A percentile compares a stretch with the other conserved stretches of the same genome.
These are phyloP conservation scores for Aspergillus ochraceus DNA, from an alignment of 2,329 filamentous ascomycete genomes.

Conservation along the genomic window DNA sequence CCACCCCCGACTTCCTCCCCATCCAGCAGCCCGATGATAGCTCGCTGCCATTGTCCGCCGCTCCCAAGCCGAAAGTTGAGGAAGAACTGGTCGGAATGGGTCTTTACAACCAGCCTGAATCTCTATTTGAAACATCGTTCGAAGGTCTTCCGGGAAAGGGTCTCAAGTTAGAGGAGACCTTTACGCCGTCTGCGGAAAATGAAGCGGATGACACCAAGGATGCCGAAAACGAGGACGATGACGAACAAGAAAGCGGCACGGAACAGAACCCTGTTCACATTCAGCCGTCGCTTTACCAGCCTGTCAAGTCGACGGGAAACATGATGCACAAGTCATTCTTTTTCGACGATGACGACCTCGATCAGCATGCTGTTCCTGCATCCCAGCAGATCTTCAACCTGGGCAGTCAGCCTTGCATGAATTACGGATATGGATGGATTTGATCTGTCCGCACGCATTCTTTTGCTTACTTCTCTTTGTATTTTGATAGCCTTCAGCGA, in stretches of 20 bases:
- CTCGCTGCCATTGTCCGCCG: conserved; percentile 36
- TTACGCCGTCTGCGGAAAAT: conserved; percentile 62
- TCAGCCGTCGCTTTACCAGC: conserved; percentile 16
- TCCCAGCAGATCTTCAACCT: conserved; percentile 29
- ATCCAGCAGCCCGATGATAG: conserved; percentile 33
- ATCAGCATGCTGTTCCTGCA: conserved; percentile 22
- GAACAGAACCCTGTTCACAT: conserved; percentile 5
- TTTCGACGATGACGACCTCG: conserved; percentile 31
- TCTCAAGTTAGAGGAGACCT: conserved; percentile 78
- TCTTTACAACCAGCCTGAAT: conserved; percentile 72
- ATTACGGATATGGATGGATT: conserved; percentile 37
- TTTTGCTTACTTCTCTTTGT: conserved; percentile 9
- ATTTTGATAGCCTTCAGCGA: conserved; percentile 17
- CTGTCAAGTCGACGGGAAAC: conserved; percentile 24
- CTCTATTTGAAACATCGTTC: conserved; percentile 57
- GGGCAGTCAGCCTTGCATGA: conserved; percentile 31
- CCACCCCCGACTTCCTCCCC: conserved; percentile 41
- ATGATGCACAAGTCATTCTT: conserved; percentile 36
- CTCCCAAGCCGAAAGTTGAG: conserved; percentile 58
- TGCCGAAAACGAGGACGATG: conserved; percentile 49
- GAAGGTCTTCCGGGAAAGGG: conserved; percentile 66
- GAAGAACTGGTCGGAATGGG: conserved; percentile 81
- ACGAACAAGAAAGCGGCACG: conserved; percentile 8
- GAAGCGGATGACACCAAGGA: conserved; percentile 59
- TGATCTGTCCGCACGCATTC: conserved; percentile 16